Percentiles rank a stretch among this genome's conserved stretches.
Conservation (phyloP, 1,284 basidiomycete genomes). For the Prillingera fragicola region DNA sequence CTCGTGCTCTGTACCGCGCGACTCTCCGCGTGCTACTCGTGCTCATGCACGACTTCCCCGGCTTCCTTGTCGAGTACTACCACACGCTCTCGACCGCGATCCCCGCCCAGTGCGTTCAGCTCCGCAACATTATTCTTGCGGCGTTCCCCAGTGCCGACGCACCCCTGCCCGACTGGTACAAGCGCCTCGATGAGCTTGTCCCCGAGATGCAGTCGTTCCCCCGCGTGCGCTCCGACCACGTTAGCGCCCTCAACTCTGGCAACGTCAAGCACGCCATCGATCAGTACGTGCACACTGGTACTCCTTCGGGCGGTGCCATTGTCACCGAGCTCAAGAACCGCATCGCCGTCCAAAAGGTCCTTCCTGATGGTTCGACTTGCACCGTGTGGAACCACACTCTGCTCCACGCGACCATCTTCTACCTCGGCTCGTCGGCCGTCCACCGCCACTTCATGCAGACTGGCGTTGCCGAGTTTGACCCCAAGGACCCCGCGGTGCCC, state of each 20-base stretch:
- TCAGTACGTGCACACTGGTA: conserved; percentile 64
- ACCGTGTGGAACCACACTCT: conserved; percentile 82
- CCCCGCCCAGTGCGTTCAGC: conserved; percentile 87
- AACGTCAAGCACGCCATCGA: conserved; percentile 75
- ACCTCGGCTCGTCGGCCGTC: conserved; percentile 83
- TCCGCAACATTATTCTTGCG: conserved; percentile 92
- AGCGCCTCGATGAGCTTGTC: conserved; percentile 56
- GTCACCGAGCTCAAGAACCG: conserved; percentile 75
- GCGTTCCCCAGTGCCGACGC: conserved; percentile 85
- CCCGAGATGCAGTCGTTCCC: conserved; percentile 88
- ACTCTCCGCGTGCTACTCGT: conserved; percentile 85
- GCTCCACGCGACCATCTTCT: conserved; percentile 91
- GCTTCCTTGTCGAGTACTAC: conserved; percentile 95
- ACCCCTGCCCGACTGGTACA: conserved; percentile 66
- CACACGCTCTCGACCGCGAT: conserved; percentile 91
- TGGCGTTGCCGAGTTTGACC: conserved; percentile 69
- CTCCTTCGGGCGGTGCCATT: conserved; percentile 55
- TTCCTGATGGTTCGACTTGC: conserved; percentile 52
- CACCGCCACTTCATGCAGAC: conserved; percentile 71
- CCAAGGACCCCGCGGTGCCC: conserved; percentile 73
- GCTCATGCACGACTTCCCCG: conserved; percentile 96
- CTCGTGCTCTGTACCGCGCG: conserved; percentile 89
- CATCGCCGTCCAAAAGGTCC: conserved; percentile 55
- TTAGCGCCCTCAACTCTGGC: conserved; percentile 67
- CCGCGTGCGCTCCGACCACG: conserved; percentile 83